Evolutionary conservation across 495 filamentous ascomycete species (phyloP).

Genomic region (Gamarada debralockiae): DNA sequence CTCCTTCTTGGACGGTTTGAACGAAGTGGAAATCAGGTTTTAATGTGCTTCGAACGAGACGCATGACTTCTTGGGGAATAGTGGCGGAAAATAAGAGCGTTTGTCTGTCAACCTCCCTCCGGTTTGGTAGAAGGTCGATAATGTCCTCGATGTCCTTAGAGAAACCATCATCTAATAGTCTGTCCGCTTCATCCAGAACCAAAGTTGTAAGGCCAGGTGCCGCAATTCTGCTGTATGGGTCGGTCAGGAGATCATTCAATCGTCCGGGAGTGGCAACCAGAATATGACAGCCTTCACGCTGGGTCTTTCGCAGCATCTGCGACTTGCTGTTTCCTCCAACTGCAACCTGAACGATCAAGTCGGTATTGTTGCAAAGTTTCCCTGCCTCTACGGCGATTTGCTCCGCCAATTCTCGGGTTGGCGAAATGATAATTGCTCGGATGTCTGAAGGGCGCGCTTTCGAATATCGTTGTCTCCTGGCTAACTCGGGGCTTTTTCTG

Average conservation of each 20-base stretch:
- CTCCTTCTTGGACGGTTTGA: constrained; percentile 75
- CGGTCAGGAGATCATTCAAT: constrained; percentile 77
- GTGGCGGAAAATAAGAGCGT: constrained; percentile 95
- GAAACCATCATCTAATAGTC: constrained; percentile 89
- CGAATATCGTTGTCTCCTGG: constrained; percentile 22
- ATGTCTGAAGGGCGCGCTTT: constrained; percentile 59
- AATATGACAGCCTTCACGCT: constrained; percentile 76
- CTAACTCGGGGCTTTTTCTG: constrained; percentile 48
- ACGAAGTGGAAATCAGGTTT: constrained; percentile 77
- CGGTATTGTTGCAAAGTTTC: constrained; percentile 63
- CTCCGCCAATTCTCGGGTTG: constrained; percentile 91
- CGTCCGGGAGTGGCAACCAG: constrained; percentile 90
- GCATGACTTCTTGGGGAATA: constrained; percentile 76
- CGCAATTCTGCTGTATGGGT: constrained; percentile 57
- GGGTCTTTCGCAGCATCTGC: constrained; percentile 56
- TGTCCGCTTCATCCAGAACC: constrained; percentile 92
- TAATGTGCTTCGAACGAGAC: constrained; percentile 61
- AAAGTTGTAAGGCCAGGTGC: constrained; percentile 73
- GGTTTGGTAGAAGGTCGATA: constrained; percentile 58
- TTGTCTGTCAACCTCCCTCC: constrained; percentile 60
- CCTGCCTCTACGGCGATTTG: constrained; percentile 84
- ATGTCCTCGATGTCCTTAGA: constrained; percentile 72
- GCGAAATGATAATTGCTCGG: constrained; percentile 85
- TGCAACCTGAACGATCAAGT: constrained; percentile 75
- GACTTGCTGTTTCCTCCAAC: constrained; percentile 84